Conservation (phyloP, 495 filamentous ascomycete genomes). For the Aspergillus saccharolyticus region DNA sequence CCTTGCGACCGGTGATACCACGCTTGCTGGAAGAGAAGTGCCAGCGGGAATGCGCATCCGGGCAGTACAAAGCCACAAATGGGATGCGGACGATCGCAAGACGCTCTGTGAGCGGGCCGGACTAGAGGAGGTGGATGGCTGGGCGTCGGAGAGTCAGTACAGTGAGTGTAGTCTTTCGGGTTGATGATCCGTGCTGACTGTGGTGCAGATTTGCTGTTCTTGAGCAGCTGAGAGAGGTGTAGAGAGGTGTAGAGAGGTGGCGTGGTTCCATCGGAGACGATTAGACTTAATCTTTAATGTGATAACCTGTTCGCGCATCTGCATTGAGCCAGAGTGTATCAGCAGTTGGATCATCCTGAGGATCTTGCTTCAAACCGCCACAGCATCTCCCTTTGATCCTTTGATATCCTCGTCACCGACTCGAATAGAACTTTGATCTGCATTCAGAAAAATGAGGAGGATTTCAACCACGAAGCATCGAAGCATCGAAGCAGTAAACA, state of each 20-base stretch:
- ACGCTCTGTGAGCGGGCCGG: slow-evolving; percentile 3
- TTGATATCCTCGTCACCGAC: too few relatives aligned
- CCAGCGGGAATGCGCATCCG: neutral
- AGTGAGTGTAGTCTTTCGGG: neutral
- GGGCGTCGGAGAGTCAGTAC: slow-evolving; percentile 4
- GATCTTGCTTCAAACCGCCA: too few relatives aligned
- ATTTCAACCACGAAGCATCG: too few relatives aligned
- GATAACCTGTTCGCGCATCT: too few relatives aligned
- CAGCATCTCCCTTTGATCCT: too few relatives aligned
- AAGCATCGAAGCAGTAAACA: too few relatives aligned
- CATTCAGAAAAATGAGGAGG: too few relatives aligned
- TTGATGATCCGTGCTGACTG: neutral
- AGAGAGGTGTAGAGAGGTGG: neutral
- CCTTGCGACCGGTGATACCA: neutral
- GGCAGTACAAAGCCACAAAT: slow-evolving; percentile 8
- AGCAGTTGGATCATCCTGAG: too few relatives aligned
- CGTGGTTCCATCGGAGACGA: too few relatives aligned
- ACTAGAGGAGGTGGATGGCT: neutral
- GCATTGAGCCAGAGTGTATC: too few relatives aligned
- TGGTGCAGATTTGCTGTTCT: neutral
- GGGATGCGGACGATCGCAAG: slow-evolving; percentile 1
- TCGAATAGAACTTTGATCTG: too few relatives aligned
- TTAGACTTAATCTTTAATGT: too few relatives aligned
- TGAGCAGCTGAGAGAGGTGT: neutral
- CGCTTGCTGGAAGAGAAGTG: neutral